Evolutionary conservation across 2,329 filamentous ascomycete species (phyloP).

Genomic region (Sclerotinia glacialis): DNA sequence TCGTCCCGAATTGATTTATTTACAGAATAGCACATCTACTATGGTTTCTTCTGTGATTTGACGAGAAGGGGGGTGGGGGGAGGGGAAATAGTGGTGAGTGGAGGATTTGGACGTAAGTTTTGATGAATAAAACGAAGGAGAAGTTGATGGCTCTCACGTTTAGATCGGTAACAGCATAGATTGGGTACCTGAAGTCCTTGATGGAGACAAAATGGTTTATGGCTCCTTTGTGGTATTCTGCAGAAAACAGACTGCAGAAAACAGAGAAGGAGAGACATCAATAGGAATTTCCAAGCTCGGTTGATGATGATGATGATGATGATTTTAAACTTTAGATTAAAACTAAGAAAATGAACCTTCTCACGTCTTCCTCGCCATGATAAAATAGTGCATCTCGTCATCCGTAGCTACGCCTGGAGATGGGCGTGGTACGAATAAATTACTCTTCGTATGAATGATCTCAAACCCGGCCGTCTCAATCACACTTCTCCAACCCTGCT

Average conservation of each 20-base stretch:
- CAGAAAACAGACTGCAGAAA: neutral
- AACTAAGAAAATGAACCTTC: neutral
- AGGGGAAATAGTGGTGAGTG: no score
- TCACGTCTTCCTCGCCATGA: slow-evolving; percentile 13
- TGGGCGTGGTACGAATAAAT: slow-evolving; percentile 8
- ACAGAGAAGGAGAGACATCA: neutral
- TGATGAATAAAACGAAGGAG: neutral
- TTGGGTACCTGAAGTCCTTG: neutral
- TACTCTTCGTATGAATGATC: slow-evolving; percentile 15
- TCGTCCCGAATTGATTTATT: no score
- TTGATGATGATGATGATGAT: neutral
- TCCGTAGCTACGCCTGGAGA: slow-evolving; percentile 2
- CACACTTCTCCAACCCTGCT: slow-evolving; percentile 16
- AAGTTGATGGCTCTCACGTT: neutral
- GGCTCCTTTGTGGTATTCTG: no score
- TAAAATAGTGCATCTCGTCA: slow-evolving; percentile 19
- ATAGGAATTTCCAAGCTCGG: neutral
- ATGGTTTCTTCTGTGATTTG: no score
- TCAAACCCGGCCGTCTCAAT: slow-evolving; percentile 19
- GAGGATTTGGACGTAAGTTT: neutral
- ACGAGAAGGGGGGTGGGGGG: no score
- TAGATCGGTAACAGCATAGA: neutral
- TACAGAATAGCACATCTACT: no score
- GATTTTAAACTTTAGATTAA: neutral
- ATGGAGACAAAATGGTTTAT: no score